Conservation (phyloP, 129 eudicot genomes). For the Saposhnikovia divaricata region DNA sequence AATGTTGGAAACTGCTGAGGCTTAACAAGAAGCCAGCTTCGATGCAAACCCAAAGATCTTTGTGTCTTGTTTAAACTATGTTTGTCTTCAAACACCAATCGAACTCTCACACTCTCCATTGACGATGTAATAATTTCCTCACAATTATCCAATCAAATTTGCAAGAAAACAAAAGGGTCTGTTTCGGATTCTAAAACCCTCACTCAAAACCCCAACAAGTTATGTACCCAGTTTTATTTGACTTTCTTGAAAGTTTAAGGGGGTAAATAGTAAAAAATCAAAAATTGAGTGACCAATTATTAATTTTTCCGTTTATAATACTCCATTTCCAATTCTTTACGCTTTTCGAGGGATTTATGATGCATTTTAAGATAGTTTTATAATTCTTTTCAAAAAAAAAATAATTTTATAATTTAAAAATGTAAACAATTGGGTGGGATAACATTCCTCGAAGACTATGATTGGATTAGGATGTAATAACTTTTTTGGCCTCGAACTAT, state of each 20-base stretch:
- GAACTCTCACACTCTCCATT: slow-evolving; percentile 30
- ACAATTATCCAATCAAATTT: not conserved
- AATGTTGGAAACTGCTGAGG: slow-evolving; percentile 36
- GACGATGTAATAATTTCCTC: not conserved
- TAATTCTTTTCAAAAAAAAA: too few relatives aligned
- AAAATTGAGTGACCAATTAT: not conserved
- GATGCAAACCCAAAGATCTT: slow-evolving; percentile 52
- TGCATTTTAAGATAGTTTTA: too few relatives aligned
- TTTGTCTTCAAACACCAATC: slow-evolving; percentile 54
- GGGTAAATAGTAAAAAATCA: not conserved
- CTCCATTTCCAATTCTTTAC: too few relatives aligned
- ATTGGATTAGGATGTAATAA: not conserved
- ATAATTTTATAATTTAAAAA: too few relatives aligned
- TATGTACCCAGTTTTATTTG: not conserved
- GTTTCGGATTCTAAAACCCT: slow-evolving; percentile 6
- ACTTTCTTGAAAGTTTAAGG: not conserved
- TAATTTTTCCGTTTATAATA: not conserved
- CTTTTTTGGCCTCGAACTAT: not conserved
- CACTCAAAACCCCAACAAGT: not conserved
- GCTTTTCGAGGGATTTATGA: too few relatives aligned
- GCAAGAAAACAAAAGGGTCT: not conserved
- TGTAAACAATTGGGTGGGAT: too few relatives aligned
- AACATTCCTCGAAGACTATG: too few relatives aligned
- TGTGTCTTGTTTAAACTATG: slow-evolving; percentile 43
- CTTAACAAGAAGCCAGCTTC: slow-evolving; percentile 54